A percentile compares a stretch with the other conserved stretches of the same genome.
Evolutionary conservation across 1,284 basidiomycete species (phyloP).

Genomic region (Xerocomus nothofagi): DNA sequence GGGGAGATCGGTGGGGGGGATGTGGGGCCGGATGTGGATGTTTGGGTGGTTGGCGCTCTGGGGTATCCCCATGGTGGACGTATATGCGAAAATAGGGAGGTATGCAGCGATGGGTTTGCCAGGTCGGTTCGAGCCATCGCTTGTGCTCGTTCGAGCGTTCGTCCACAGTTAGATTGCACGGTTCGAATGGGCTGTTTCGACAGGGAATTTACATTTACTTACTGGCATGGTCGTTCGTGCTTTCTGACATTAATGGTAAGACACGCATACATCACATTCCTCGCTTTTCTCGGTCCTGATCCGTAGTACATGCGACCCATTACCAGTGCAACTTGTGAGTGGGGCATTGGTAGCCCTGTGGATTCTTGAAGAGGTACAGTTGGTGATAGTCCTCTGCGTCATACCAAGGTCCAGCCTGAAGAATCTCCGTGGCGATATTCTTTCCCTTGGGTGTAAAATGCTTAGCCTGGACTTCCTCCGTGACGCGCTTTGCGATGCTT

Average conservation of each 20-base stretch:
- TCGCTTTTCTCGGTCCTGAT: no score
- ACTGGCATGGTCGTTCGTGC: no score
- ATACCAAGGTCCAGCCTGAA: conserved; percentile 70
- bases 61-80: conserved; percentile 48
- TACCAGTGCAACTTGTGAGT: conserved; percentile 55
- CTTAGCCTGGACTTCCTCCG: conserved; percentile 82
- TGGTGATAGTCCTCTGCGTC: conserved; percentile 88
- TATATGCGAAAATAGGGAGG: conserved; percentile 47
- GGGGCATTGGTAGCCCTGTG: conserved; percentile 56
- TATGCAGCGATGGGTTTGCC: conserved; percentile 9
- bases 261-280: background rate
- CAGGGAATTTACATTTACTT: no score
- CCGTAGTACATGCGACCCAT: background rate
- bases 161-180: background rate
- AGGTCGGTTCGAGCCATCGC: conserved; percentile 18
- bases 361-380: conserved; percentile 74
- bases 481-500: conserved; percentile 75
- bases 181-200: background rate
- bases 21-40: conserved; percentile 50
- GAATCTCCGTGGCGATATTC: conserved; percentile 80
- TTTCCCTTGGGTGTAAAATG: conserved; percentile 74
- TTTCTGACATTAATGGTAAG: no score
- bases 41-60: conserved; percentile 46
- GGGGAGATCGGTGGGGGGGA: conserved; percentile 44
- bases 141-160: conserved; percentile 1